phyloP scores from a whole-genome alignment of 352 stramenopile genomes.

The Pythium phragmiticola region DNA sequence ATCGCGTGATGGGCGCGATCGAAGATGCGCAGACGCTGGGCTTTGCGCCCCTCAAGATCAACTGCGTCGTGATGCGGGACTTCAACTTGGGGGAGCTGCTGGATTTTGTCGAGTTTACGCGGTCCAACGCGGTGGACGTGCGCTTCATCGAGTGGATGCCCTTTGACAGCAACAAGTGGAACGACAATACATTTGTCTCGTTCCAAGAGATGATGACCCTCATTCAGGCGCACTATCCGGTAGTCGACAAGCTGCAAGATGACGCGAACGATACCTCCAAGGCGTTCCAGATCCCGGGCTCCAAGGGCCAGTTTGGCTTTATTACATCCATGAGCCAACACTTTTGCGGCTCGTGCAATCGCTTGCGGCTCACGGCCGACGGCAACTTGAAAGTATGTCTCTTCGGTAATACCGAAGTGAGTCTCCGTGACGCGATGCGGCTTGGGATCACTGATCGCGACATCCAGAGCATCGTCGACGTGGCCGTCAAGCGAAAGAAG shows the following conservation, averaged over 20 bases:
- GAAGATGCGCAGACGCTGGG: conserved; percentile 53
- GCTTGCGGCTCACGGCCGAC: conserved; percentile 95
- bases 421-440: conserved; percentile 90
- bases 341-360: conserved; percentile 98
- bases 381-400: conserved; percentile 96
- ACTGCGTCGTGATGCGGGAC: conserved; percentile 96
- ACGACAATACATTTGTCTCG: conserved; percentile 90
- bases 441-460: conserved; percentile 76
- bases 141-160: conserved; percentile 99
- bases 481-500: conserved; percentile 92
- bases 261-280: conserved; percentile 95
- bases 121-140: conserved; percentile 87
- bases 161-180: conserved; percentile 97
- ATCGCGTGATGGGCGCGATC: conserved; percentile 85
- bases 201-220: conserved; percentile 91
- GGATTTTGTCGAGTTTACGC: conserved; percentile 94
- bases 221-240: conserved; percentile 45
- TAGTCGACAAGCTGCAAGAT: conserved; percentile 56
- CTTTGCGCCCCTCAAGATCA: conserved; percentile 92
- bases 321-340: conserved; percentile 98
- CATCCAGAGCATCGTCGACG: conserved; percentile 86
- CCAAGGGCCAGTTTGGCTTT: conserved; percentile 88
- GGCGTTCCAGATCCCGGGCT: conserved; percentile 82
- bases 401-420: conserved; percentile 94
- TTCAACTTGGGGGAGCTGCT: conserved; percentile 94